Base-by-base conservation (phyloP, 2,329 filamentous ascomycete species). In the Pseudogymnoascus sp. region DNA sequence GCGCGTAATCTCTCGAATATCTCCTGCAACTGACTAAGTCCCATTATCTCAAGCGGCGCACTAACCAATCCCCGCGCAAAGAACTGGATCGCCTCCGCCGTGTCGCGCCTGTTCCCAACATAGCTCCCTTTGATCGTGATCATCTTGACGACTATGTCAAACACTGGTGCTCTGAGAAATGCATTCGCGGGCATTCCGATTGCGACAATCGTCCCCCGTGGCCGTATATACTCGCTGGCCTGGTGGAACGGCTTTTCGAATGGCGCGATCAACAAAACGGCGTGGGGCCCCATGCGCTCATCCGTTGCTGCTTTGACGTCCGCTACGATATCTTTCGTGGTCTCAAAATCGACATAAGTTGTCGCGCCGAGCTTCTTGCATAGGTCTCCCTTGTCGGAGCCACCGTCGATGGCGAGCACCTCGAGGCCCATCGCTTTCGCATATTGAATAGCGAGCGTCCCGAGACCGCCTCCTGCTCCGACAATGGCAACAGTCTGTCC, bases 241-340 rank as follows among this genome's bases (percentile, higher is more conserved):
- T 97, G 92, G 79, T 96, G 91, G 86, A 97, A 97, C 61, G 93
- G 93, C 80, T 88, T 90, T 82, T 97, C 92, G 69, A 81, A 84
- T 60, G 90, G 92, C 65, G 93, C 92, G 64, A 97, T 85, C 48
- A 97, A 81, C 67, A 97, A 80, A 65, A 93, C 92, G 39, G 91
- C 92, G 70, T 96, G 89, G 4, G 92, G 92, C 60, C 93, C 93
- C 13, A 90, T 82, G 18, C 90, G 90, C 69, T 93, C 91, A 29
- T 84, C 77, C 1, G 90, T 95, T 29, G 87, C 87, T 55, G 85
- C 86, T 79, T 92, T 90, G 66, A 97, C 92, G 67, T 95, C 90
- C 68, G 84, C 84, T 68, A 96, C 88, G 27, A 97, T 76, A 76
- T 96, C 87, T 75, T 87, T 84, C 73, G 84, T 86, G 63, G 78